Evolutionary conservation across 1,139 yeast genomes (phyloP).

Genomic region (Pichia sp.): DNA sequence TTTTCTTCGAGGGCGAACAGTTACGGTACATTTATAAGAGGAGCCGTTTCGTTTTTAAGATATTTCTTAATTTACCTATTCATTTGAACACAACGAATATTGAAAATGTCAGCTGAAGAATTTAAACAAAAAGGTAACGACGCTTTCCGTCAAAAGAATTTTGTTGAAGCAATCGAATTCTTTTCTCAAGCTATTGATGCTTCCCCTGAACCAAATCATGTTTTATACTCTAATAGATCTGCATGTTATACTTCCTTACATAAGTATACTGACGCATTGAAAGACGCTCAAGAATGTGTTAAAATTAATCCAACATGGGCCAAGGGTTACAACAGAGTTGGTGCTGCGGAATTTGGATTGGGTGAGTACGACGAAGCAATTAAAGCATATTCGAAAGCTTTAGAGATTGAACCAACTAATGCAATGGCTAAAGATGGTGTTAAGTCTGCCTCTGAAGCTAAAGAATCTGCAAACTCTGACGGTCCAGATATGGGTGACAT

Average conservation of each 20-base stretch:
- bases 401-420: constrained; percentile 73
- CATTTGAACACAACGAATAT: too few species aligned
- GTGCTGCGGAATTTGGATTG: constrained; percentile 84
- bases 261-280: constrained; percentile 62
- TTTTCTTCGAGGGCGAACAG: too few species aligned
- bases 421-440: constrained; percentile 86
- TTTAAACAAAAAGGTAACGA: constrained; percentile 82
- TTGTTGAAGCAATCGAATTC: constrained; percentile 64
- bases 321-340: constrained; percentile 90
- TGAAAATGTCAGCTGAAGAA: constrained; percentile 53
- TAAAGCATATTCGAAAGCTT: constrained; percentile 66
- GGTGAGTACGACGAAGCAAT: constrained; percentile 69
- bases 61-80: too few species aligned
- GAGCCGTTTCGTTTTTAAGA: too few species aligned
- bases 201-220: constrained; percentile 75
- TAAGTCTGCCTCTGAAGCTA: constrained; percentile 51
- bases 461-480: constrained; percentile 23
- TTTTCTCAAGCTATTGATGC: constrained; percentile 85
- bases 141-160: constrained; percentile 84
- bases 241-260: constrained; percentile 81
- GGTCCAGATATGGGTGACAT: constrained; percentile 48
- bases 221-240: constrained; percentile 87
- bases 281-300: constrained; percentile 79
- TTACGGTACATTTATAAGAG: too few species aligned
- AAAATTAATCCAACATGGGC: constrained; percentile 82